Base-by-base conservation (phyloP, 106 monocot genomes). In the Dendrobium officinale region DNA sequence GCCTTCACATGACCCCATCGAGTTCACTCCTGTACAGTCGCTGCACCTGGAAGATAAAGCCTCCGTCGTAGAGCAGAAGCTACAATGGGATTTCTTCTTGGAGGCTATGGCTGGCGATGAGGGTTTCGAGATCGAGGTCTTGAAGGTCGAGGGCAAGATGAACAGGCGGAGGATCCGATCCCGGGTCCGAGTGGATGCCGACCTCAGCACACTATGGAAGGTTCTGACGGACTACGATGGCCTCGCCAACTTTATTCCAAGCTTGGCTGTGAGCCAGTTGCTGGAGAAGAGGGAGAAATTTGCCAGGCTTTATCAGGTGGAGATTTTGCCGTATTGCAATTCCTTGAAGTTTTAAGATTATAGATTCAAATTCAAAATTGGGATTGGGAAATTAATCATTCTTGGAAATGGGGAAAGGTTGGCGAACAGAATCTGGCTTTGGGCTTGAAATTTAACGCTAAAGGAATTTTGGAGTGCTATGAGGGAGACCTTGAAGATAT, bases 181-280 rank as follows among this genome's bases (percentile, higher is more conserved):
- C 31, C 82, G 83, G 42, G 67, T 93, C 64, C 77, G 75, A 37
- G 87, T 96, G 41, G 84, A 84, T 45, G 93, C 96, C 18, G 79
- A 83, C 1, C 80, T 97, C 42, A 92, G 89, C 74, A 79, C 87
- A 9, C 90, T 97, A 29, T 97, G 96, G 96, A 67, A 68, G 18
- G 85, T 94, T n/a, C 81, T 96, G 15, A 96, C 96, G 31, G 85
- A 96, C 79, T 96, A 96, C 80, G 94, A 94, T 81, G 96, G 93
- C 29, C 86, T 96, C 6, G 88, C 96, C 48, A 89, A 80, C 72
- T 93, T 96, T 78, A 89, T 96, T 51, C 90, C 93, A 51, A 82
- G 92, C 67, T 82, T 96, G 70, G 77, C 88, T 29, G 90, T 89
- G 42, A 85, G 93, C 85, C 76, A 81, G 77, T 68, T 96, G 81